A percentile compares a stretch with the other conserved stretches of the same genome.
phyloP scores from a whole-genome alignment of 371 early-diverging fungal genomes.

The Actinomortierella ambigua region DNA sequence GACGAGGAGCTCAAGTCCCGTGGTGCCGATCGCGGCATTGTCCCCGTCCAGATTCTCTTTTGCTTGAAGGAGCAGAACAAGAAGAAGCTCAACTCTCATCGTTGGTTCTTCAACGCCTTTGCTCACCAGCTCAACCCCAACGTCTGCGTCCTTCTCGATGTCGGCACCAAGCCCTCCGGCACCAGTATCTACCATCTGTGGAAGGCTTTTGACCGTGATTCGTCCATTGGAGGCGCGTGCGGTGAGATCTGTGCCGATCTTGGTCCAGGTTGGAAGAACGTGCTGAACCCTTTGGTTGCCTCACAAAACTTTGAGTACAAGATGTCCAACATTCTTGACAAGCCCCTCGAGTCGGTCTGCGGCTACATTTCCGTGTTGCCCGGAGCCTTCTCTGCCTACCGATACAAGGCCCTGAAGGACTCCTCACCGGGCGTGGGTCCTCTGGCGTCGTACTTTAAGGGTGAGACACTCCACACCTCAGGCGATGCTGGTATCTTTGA shows the following conservation, averaged over 20 bases:
- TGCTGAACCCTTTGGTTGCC: constrained; percentile 90
- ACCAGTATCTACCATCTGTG: constrained; percentile 84
- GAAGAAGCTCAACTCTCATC: constrained; percentile 88
- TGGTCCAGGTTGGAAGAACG: constrained; percentile 58
- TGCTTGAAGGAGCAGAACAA: constrained; percentile 84
- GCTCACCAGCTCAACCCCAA: constrained; percentile 77
- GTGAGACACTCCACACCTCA: constrained; percentile 85
- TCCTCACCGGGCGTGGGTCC: constrained; percentile 73
- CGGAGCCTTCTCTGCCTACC: constrained; percentile 97
- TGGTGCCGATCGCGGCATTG: constrained; percentile 64
- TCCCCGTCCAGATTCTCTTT: constrained; percentile 85
- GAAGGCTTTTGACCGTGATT: constrained; percentile 83
- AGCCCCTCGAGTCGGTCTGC: constrained; percentile 94
- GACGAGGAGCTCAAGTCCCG: constrained; percentile 56
- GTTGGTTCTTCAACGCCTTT: constrained; percentile 93
- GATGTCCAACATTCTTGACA: constrained; percentile 97
- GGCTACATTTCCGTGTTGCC: constrained; percentile 97
- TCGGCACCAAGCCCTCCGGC: constrained; percentile 83
- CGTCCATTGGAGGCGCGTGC: constrained; percentile 82
- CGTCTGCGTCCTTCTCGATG: constrained; percentile 85
- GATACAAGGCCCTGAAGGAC: constrained; percentile 87
- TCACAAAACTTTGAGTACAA: constrained; percentile 98
- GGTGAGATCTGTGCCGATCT: constrained; percentile 88
- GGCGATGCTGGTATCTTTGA: constrained; percentile 65
- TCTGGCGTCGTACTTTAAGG: constrained; percentile 90